Evolutionary conservation across 805 yeast species (phyloP), one percentile per base, ranked within the genome.

Genomic region (Candida boidinii): DNA sequence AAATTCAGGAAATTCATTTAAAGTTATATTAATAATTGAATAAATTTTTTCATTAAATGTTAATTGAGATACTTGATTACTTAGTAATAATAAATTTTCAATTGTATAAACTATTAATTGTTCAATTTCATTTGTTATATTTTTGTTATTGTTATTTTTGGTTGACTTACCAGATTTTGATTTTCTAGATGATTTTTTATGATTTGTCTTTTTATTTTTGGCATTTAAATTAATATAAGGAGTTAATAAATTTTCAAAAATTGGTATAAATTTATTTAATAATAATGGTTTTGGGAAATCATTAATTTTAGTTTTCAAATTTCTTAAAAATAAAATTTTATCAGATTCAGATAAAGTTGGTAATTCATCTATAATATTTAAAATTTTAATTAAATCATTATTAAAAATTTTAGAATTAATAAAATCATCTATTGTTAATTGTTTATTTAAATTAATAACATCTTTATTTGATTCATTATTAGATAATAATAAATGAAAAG

Each of bases 351-450:
- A 60, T 44, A 82, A 79, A 1, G 95, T 82, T 8, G 87, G 74
- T 39, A 84, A 77, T 36, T 83, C 92, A 49, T 90, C 96, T 28
- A 90, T 55, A 44, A 81, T 79, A 53, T 79, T 75, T 62, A 90
- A 67, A 3, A 94, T 79, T 47, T 81, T 79, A 32, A 90, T 75
- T 31, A 87, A 60, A 32, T 90, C 84, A 41, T 86, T 88, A 56
- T 85, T 82, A 56, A 88, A 90, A 44, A 74, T 83, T 23, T 69
- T 73, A 8, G 86, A 74, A 9, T 73, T 71, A n/a, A 82, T 68
- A 39, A 92, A 71, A 30, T 76, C 79, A 44, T 76, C 73, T 29
- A 88, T 64, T 29, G 76, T 51, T 36, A 73, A 50, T 2, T 38
- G 34, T 18, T 36, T 33, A 12, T 44, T 39, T 14, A 56, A 31